Evolutionary conservation across 2,329 filamentous ascomycete species (phyloP).

Genomic region (Ceratocystis alfenasii): DNA sequence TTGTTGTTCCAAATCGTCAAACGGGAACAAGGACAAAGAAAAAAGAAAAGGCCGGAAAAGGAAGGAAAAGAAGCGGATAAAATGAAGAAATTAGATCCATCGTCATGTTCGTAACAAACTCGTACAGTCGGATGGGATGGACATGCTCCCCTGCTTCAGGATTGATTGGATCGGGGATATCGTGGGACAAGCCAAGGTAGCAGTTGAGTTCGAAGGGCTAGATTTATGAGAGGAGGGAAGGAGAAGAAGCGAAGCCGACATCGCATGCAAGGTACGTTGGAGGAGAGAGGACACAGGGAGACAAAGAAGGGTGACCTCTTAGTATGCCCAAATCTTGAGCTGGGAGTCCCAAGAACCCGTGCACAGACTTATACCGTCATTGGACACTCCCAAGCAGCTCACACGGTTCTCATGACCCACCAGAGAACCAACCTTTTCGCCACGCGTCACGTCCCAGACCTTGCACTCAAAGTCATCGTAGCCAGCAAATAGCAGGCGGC

Average conservation of each 20-base stretch:
- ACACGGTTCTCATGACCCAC: slow-evolving; percentile 98
- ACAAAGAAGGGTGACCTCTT: slow-evolving; percentile 27
- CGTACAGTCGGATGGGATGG: slow-evolving; percentile 12
- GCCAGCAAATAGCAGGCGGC: slow-evolving; percentile 85
- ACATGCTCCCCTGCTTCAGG: slow-evolving; percentile 9
- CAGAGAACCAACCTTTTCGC: slow-evolving; percentile 91
- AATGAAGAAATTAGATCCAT: slow-evolving; percentile 19
- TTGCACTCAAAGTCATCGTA: slow-evolving; percentile 99
- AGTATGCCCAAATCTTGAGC: slow-evolving; percentile 85
- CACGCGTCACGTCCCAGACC: slow-evolving; percentile 96
- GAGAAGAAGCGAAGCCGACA: slow-evolving; percentile 1
- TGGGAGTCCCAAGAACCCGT: slow-evolving; percentile 98
- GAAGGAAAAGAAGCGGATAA: slow-evolving; percentile 3
- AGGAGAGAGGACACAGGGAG: not conserved
- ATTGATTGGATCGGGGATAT: not conserved
- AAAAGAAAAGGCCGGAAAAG: not conserved
- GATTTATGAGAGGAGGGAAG: not conserved
- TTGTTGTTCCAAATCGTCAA: slow-evolving; percentile 9
- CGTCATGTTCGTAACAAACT: slow-evolving; percentile 20
- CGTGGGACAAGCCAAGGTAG: not conserved
- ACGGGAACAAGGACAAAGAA: slow-evolving; percentile 7
- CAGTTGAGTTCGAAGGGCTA: not conserved
- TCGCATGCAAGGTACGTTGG: slow-evolving; percentile 12
- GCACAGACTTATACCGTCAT: slow-evolving; percentile 97
- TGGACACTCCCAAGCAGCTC: slow-evolving; percentile 96